Evolutionary conservation across 2,329 filamentous ascomycete genomes (phyloP).

Genomic region (Pseudogymnoascus sp.): DNA sequence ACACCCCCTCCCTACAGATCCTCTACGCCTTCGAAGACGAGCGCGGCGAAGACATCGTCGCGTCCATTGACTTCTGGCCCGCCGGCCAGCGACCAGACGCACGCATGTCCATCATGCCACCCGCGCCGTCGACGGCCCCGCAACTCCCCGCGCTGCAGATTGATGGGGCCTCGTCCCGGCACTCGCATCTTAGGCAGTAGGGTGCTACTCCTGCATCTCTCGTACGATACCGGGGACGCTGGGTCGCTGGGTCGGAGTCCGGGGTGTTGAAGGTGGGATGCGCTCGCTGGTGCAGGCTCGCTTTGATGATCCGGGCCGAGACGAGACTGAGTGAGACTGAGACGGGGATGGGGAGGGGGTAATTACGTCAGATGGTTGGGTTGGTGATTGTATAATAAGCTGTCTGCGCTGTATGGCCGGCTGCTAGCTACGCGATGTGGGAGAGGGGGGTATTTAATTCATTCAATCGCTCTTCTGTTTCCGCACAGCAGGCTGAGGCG

Average conservation of each 20-base stretch:
- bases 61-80: slow-evolving; percentile 89
- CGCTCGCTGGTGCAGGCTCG: too few relatives aligned
- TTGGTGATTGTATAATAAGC: background rate
- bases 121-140: background rate
- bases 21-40: slow-evolving; percentile 97
- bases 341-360: background rate
- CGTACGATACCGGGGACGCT: too few relatives aligned
- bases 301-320: too few relatives aligned
- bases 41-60: slow-evolving; percentile 82
- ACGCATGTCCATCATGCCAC: slow-evolving; percentile 10
- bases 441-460: background rate
- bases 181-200: background rate
- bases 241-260: too few relatives aligned
- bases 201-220: too few relatives aligned
- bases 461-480: background rate
- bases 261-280: too few relatives aligned
- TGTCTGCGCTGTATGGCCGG: background rate
- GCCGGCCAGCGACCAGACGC: slow-evolving; percentile 25
- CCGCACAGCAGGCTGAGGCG: background rate
- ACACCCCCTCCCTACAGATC: slow-evolving; percentile 51
- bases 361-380: background rate
- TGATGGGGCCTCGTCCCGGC: background rate
- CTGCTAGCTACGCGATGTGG: background rate
- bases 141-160: slow-evolving; percentile 2
- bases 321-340: background rate